Base-by-base conservation (phyloP, 495 filamentous ascomycete genomes). In the Penicillium salamii region DNA sequence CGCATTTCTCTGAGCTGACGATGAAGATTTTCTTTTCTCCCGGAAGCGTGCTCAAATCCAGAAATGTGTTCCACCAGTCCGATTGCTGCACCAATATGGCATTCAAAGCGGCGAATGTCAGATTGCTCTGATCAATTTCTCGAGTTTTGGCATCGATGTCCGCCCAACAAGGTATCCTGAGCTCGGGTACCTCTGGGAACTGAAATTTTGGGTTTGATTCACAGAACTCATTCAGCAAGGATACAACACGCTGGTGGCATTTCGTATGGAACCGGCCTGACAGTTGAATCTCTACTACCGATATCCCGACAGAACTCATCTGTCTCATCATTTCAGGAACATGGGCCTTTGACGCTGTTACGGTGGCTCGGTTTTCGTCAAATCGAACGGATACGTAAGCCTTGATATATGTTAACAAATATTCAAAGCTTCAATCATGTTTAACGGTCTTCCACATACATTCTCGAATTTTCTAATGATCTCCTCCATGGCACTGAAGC, bases 381-480 rank as follows among this genome's bases (percentile, higher is more conserved):
- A 64, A 74, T 3, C 35, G 35, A n/a, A 75, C 72, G 6, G 74
- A 72, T 12, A 75, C 35, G 31, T 78, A 78, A 9, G 66, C 65
- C 63, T 74, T n/a, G n/a, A n/a, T n/a, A n/a, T n/a, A n/a, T n/a
- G n/a, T n/a, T n/a, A n/a, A n/a, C n/a, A n/a, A n/a, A n/a, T n/a
- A n/a, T n/a, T n/a, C n/a, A n/a, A n/a, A n/a, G n/a, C n/a, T n/a
- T n/a, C n/a, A n/a, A n/a, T n/a, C n/a, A n/a, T n/a, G n/a, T n/a
- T n/a, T n/a, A n/a, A 12, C 7, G 29, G 7, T 11, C 29, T 11
- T 13, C 12, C 29, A 32, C 29, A 7, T 13, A 32, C 29, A 32
- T 13, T 11, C 5, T 5, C 5, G 29, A 3, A 11, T 32, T 32
- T 13, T 13, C 29, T 3, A 32, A 32, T 32, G 3, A 32, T 32